Evolutionary conservation across 306 rosid species (phyloP), one percentile per base, ranked within the genome.

Genomic region (Castanea crenata): DNA sequence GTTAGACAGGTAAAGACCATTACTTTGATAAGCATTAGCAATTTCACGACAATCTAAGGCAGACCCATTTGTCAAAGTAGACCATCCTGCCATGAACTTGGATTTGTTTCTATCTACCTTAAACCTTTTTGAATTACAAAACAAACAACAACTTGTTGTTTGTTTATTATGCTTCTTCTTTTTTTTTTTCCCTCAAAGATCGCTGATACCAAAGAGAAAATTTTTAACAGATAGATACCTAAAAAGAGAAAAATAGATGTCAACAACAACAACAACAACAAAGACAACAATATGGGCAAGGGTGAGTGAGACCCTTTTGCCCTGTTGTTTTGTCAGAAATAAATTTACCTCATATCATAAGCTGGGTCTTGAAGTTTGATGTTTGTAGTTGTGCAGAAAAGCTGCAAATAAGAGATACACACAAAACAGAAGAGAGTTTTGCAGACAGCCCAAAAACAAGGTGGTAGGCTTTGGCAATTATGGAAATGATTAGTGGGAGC

Each of bases 71-170:
- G 88, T 75, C 56, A 86, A 67, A 85, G 44, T 63, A 59, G 90
- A 83, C 86, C 92, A 87, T 79, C 82, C 88, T 83, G 87, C 98
- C 97, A 92, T 91, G 76, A 88, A 88, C 85, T 74, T 79, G n/a
- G 77, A 82, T 75, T 79, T 69, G 67, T 74, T 79, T 62, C 1
- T 29, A 25, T 62, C 2, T 27, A 12, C 16, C 29, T 64, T 64
- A 29, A 2, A 13, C 21, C 41, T 18, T 16, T 67, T n/a, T 31
- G 11, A 9, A 34, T 65, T 19, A 32, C 52, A 16, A 32, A 4
- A 12, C 35, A 78, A 80, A 38, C 51, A 69, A 74, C n/a, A 74
- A 58, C 27, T 56, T 32, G 25, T 32, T 59, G 82, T 49, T 49
- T 49, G 16, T 49, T 77, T 69, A 34, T 38, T 23, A 23, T 23